phyloP scores from a whole-genome alignment of 2,329 filamentous ascomycete genomes.

The Monosporascus sp. region DNA sequence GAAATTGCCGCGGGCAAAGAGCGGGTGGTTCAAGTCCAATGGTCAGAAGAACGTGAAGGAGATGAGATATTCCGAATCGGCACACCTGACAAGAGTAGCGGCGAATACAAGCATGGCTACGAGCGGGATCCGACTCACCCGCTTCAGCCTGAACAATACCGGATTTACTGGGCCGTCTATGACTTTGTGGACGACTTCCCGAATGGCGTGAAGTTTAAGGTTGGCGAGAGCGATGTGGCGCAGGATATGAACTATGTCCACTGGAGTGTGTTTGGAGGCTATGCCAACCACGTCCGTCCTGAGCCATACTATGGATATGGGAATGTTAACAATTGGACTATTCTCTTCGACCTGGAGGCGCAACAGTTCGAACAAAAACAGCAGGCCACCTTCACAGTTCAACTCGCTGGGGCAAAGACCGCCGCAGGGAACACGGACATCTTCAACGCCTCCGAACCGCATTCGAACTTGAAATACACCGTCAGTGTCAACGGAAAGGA shows the following conservation, averaged over 20 bases:
- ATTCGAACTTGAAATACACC: slow-evolving; percentile 46
- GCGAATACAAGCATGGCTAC: slow-evolving; percentile 56
- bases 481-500: slow-evolving; percentile 35
- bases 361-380: slow-evolving; percentile 35
- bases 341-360: slow-evolving; percentile 44
- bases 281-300: slow-evolving; percentile 41
- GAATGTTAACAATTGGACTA: slow-evolving; percentile 55
- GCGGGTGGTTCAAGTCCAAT: slow-evolving; percentile 35
- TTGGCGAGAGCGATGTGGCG: slow-evolving; percentile 45
- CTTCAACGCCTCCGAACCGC: slow-evolving; percentile 48
- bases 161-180: slow-evolving; percentile 56
- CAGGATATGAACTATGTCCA: slow-evolving; percentile 59
- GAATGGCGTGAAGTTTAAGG: slow-evolving; percentile 49
- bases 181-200: slow-evolving; percentile 58
- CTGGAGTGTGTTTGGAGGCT: slow-evolving; percentile 58
- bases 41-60: slow-evolving; percentile 51
- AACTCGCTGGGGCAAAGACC: slow-evolving; percentile 58
- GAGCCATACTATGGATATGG: slow-evolving; percentile 35
- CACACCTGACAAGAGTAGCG: slow-evolving; percentile 54
- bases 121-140: slow-evolving; percentile 42
- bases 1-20: slow-evolving; percentile 36
- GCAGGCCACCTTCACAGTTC: slow-evolving; percentile 55
- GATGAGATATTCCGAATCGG: slow-evolving; percentile 59
- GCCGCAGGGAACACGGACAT: slow-evolving; percentile 52
- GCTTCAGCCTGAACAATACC: slow-evolving; percentile 50